Evolutionary conservation across 2,329 filamentous ascomycete genomes (phyloP).

Genomic region (Colletotrichum acutatum): DNA sequence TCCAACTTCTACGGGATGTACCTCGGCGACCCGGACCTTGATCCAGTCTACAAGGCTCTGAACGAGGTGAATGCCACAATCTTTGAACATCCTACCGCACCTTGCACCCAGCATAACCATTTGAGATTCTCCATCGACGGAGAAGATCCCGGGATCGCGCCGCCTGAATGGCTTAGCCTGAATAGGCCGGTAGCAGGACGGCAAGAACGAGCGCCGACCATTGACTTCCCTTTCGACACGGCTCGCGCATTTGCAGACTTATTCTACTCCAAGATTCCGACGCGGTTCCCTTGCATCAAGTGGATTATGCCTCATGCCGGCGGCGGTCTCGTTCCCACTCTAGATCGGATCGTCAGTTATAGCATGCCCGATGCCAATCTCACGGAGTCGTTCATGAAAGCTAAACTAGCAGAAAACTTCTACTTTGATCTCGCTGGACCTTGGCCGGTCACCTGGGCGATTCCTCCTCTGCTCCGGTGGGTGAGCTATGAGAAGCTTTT

Average conservation of each 20-base stretch:
- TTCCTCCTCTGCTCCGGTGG: slow-evolving; percentile 39
- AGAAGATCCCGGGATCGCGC: slow-evolving; percentile 5
- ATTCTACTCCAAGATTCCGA: slow-evolving; percentile 35
- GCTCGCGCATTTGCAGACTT: slow-evolving; percentile 36
- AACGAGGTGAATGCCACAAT: slow-evolving; percentile 57
- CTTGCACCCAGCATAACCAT: slow-evolving; percentile 46
- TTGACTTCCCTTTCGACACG: slow-evolving; percentile 42
- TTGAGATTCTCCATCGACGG: slow-evolving; percentile 26
- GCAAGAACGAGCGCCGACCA: not conserved
- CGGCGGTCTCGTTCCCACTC: slow-evolving; percentile 39
- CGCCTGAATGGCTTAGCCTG: slow-evolving; percentile 6
- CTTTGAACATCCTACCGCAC: slow-evolving; percentile 67
- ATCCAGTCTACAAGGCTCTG: slow-evolving; percentile 59
- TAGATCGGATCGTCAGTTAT: slow-evolving; percentile 35
- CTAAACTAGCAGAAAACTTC: slow-evolving; percentile 34
- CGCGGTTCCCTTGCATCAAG: slow-evolving; percentile 37
- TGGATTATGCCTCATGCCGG: slow-evolving; percentile 44
- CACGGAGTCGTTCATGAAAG: slow-evolving; percentile 45
- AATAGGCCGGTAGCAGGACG: not conserved
- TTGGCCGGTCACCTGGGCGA: slow-evolving; percentile 38
- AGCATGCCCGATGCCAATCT: slow-evolving; percentile 22
- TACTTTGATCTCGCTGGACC: slow-evolving; percentile 43
- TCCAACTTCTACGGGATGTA: slow-evolving; percentile 65
- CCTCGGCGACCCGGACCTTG: slow-evolving; percentile 57
- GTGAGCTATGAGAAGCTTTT: slow-evolving; percentile 38